Evolutionary conservation across 805 yeast species (phyloP), one percentile per base, ranked within the genome.

Genomic region (Tetrapisispora iriomotensis): DNA sequence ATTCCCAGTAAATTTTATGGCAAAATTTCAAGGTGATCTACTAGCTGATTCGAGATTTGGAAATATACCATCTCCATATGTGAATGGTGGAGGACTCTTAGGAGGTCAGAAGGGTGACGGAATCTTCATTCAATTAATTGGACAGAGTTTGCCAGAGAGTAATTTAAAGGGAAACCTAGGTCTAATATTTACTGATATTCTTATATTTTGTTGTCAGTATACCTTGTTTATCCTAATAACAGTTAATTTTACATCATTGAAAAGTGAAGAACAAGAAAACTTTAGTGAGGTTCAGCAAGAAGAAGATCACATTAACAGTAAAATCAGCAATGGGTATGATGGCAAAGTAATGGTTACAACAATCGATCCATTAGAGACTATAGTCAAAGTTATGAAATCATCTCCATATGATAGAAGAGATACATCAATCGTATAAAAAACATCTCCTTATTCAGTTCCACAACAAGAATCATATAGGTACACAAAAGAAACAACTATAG

Each of bases 111-210:
- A 49, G 29, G 74, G 75, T 1, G 49, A 61, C n/a, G 52, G 62
- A 8, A 41, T 66, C 15, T 48, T 65, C 3, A 36, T 72, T 20
- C 72, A 70, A 43, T 46, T 72, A 15, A 66, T 73, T 18, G 80
- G 80, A 0, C 78, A 74, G 41, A 45, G 46, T 23, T 50, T 56
- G 25, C 69, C 62, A 43, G 56, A 34, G 42, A 64, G 49, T 40
- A 64, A 47, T 41, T 50, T 43, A 33, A 56, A 31, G 28, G 69
- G 46, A 44, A 67, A 43, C 58, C 48, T 51, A 39, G 62, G 30
- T 39, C 57, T 37, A 36, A 45, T 53, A 34, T 43, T 53, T 17
- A 48, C 48, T 45, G 52, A 63, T 44, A 25, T 56, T 48, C 29
- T 45, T 34, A 41, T 62, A 36, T 27, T 66, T 24, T 29, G 57